Percentiles rank a stretch among this genome's conserved stretches.
phyloP scores from a whole-genome alignment of 208 protist species.

The Trypanosomatidae sp. region DNA sequence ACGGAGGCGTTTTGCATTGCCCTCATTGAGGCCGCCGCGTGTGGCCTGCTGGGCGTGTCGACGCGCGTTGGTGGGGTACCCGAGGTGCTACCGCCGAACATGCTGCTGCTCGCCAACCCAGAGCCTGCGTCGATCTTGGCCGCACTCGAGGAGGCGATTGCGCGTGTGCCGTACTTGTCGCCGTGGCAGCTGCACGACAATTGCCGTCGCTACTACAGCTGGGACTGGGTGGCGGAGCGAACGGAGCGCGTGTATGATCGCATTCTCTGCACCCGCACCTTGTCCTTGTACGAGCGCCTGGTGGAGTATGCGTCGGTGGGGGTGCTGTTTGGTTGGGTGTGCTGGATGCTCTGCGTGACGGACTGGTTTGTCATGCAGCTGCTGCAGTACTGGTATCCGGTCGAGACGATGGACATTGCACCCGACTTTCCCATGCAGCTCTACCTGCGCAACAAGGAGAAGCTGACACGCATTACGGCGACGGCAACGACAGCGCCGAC shows the following conservation, averaged over 20 bases:
- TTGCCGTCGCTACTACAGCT: conserved; percentile 91
- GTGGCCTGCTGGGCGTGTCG: conserved; percentile 91
- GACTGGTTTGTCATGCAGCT: conserved; percentile 78
- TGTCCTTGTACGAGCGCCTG: conserved; percentile 73
- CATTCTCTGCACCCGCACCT: conserved; percentile 27
- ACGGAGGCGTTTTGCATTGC: conserved; percentile 99
- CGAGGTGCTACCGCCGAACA: conserved; percentile 93
- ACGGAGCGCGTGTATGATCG: conserved; percentile 93
- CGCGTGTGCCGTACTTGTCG: conserved; percentile 46
- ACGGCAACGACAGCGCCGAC: not conserved
- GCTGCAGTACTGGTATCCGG: conserved; percentile 69
- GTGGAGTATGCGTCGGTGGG: conserved; percentile 84
- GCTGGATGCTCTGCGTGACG: conserved; percentile 70
- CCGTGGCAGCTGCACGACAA: conserved; percentile 83
- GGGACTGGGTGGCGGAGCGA: conserved; percentile 89
- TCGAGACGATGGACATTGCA: conserved; percentile 80
- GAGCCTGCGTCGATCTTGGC: conserved; percentile 63
- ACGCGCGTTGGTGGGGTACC: conserved; percentile 96
- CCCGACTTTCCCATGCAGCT: conserved; percentile 84
- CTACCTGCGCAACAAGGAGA: conserved; percentile 66
- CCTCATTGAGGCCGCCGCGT: conserved; percentile 95
- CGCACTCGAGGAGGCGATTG: conserved; percentile 62
- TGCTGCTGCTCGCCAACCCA: conserved; percentile 89
- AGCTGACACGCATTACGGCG: conserved; percentile 23
- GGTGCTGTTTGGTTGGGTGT: conserved; percentile 80